phyloP scores from a whole-genome alignment of 2,329 filamentous ascomycete species.

The Colletotrichum sansevieriae region DNA sequence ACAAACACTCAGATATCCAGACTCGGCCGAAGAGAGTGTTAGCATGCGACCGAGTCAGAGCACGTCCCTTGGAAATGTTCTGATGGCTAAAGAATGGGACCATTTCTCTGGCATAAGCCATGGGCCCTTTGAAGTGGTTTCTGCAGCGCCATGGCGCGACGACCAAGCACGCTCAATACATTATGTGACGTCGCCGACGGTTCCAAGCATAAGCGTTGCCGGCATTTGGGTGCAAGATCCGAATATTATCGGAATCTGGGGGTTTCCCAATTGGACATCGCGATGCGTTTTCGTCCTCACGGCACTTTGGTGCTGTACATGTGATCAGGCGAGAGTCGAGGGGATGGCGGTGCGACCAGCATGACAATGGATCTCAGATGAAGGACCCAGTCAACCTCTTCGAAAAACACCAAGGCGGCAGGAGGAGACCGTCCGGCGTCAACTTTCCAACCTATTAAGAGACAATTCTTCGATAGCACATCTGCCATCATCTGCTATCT shows the following conservation, averaged over 20 bases:
- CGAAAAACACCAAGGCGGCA: background rate
- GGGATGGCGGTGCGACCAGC: too few species aligned
- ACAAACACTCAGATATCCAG: background rate
- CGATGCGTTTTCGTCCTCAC: too few species aligned
- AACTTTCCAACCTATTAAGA: background rate
- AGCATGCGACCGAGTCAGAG: constrained; percentile 14
- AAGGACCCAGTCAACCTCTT: too few species aligned
- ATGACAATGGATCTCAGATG: too few species aligned
- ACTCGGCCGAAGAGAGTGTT: background rate
- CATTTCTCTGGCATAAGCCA: constrained; percentile 6
- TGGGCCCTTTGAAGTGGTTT: background rate
- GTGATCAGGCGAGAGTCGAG: too few species aligned
- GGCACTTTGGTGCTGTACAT: too few species aligned
- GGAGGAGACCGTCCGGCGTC: background rate
- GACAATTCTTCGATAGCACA: background rate
- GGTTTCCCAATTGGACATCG: too few species aligned
- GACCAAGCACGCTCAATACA: too few species aligned
- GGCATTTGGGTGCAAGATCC: constrained; percentile 6
- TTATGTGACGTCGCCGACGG: too few species aligned
- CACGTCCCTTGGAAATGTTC: background rate
- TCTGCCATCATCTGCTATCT: background rate
- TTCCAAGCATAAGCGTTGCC: background rate
- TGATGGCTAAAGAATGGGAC: background rate
- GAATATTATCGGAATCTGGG: background rate
- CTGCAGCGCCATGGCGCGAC: background rate